These are phyloP conservation scores for Fusarium longipes DNA, from an alignment of 2,329 filamentous ascomycete genomes.

Conservation along the genomic window DNA sequence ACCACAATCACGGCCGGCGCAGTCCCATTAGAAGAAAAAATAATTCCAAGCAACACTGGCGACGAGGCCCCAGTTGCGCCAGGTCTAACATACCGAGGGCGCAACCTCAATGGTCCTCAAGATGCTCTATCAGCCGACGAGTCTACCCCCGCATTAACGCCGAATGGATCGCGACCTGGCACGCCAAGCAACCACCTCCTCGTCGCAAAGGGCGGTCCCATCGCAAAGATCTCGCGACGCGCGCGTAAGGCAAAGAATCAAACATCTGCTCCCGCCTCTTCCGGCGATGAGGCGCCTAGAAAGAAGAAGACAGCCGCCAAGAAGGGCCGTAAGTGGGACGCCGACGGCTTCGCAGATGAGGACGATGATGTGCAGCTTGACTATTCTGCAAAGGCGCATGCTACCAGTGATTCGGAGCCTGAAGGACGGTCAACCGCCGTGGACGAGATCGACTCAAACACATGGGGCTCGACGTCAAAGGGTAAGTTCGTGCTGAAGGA, in stretches of 20 bases:
- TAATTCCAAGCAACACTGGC: constrained; percentile 46
- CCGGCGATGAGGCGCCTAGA: constrained; percentile 79
- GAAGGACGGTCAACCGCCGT: constrained; percentile 69
- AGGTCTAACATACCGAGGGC: constrained; percentile 56
- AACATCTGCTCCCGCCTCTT: constrained; percentile 75
- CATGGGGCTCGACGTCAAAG: constrained; percentile 88
- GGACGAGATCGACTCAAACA: constrained; percentile 79
- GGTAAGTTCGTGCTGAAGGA: constrained; percentile 96
- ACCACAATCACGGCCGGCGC: constrained; percentile 44
- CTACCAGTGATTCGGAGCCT: constrained; percentile 64
- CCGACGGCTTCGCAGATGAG: constrained; percentile 87
- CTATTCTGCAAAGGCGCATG: constrained; percentile 78
- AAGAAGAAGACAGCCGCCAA: constrained; percentile 83
- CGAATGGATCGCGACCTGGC: constrained; percentile 80
- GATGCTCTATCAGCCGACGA: constrained; percentile 67
- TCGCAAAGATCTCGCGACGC: constrained; percentile 81
- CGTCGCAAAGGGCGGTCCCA: constrained; percentile 78
- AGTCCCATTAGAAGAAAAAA: constrained; percentile 50
- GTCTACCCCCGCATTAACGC: constrained; percentile 75
- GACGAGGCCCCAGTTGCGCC: constrained; percentile 49
- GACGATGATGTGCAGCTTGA: constrained; percentile 84
- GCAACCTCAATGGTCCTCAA: constrained; percentile 51
- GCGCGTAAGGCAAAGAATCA: constrained; percentile 77
- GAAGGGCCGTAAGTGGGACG: constrained; percentile 92
- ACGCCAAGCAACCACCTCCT: constrained; percentile 77